Percentiles rank a stretch among this genome's conserved stretches.
Conservation (phyloP, 78 protist species). For the Anaeramoeba ignava region DNA sequence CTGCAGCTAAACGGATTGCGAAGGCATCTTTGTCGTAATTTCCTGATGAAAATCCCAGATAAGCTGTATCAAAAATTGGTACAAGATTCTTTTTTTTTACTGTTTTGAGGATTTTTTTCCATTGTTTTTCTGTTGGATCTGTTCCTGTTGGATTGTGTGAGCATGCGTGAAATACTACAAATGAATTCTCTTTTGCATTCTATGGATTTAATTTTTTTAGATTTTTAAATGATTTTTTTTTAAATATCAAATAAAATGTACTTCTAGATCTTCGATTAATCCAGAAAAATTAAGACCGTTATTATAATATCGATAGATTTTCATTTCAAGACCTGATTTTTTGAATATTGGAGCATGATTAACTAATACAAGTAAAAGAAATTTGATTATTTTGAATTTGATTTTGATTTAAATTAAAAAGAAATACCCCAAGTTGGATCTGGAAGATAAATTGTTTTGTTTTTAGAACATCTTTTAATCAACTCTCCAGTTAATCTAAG, state of each 20-base stretch:
- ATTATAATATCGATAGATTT: conserved; percentile 61
- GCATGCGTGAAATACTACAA: conserved; percentile 81
- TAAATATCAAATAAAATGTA: background rate
- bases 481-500: too few relatives aligned
- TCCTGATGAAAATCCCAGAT: conserved; percentile 96
- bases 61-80: conserved; percentile 89
- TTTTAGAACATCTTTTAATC: too few relatives aligned
- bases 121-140: conserved; percentile 85
- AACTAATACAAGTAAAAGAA: too few relatives aligned
- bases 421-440: too few relatives aligned
- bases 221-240: too few relatives aligned
- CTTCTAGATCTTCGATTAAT: conserved; percentile 56
- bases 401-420: too few relatives aligned
- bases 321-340: conserved; percentile 30
- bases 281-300: conserved; percentile 60
- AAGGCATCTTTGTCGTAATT: conserved; percentile 70
- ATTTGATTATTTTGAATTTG: too few relatives aligned
- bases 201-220: background rate
- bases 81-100: conserved; percentile 18
- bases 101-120: conserved; percentile 52
- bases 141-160: conserved; percentile 99
- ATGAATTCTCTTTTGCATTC: conserved; percentile 21
- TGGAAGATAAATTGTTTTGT: too few relatives aligned
- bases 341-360: conserved; percentile 30
- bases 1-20: conserved; percentile 53